Evolutionary conservation across 2,329 filamentous ascomycete species (phyloP), one percentile per base, ranked within the genome.

Genomic region (Colletotrichum musicola): DNA sequence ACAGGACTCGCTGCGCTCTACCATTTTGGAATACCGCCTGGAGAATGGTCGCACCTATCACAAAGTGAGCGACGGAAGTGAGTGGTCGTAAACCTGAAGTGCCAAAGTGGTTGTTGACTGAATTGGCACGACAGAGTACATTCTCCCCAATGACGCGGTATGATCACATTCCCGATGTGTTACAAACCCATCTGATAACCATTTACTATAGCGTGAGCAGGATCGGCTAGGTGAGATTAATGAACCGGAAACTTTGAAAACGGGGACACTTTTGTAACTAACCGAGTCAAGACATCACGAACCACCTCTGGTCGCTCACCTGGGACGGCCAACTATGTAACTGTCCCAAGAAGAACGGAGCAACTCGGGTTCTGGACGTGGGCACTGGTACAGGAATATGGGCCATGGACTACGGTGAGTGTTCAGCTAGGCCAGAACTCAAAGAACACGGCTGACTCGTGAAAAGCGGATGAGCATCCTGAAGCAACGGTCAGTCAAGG

Each of bases 301-400:
- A 81, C 58, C 75, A 80, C 35, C 68, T 81, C 0, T 79, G 78
- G 54, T 40, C 67, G 0, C 66, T 81, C 5, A 80, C 78, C 0
- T 73, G 79, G 22, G 74, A 76, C 1, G 73, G 73, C 7, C 74
- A 76, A 14, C 70, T 81, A 0, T 77, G 70, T 35, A 50, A 74
- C 0, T 72, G 70, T 3, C 80, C 80, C 0, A 72, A 71, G 13
- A 69, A 76, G 13, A 27, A 64, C 4, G 64, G 68, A 4, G 46
- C 68, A 1, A 65, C 53, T n/a, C 62, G 71, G 1, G 74, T 76
- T 5, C 68, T 76, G 0, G 74, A 76, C 25, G 35, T 69, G 0
- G 74, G 74, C 0, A 76, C 74, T 1, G 75, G 74, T 0, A 76
- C 74, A 3, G 75, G 75, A 0, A 60, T 71, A 9, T 76, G 74